Base-by-base conservation (phyloP, 805 yeast genomes). In the Saturnispora mendoncae region DNA sequence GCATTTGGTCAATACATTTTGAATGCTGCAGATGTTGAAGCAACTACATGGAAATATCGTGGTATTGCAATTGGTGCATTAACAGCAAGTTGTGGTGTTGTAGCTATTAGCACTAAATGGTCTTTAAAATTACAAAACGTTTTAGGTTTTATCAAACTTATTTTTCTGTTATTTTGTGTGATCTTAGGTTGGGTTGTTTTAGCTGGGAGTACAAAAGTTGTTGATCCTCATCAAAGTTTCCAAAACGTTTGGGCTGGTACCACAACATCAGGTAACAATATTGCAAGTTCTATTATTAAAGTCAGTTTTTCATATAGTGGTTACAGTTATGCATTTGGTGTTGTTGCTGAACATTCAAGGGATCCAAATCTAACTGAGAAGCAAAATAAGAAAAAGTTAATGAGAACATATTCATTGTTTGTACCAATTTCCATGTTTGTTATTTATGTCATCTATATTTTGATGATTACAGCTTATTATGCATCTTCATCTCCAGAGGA, bases 121-220 rank as follows among this genome's bases (percentile, higher is more conserved):
- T 92, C 92, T 43, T 70, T 84, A 41, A 70, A 71, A 46, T 58
- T 84, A 34, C 86, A 81, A 54, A 76, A 74, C 52, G 36, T 73
- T 12, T 62, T 84, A 41, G 94, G 94, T 44, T 50, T 78, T 15
- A 78, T 83, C 69, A 84, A 84, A 62, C 65, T 84, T 30, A 76
- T 69, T n/a, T 76, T 84, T 54, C 74, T 84, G 33, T 47, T 78
- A 7, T 73, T 84, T 56, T 81, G 84, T 44, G 67, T 81, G 8
- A 68, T 84, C 32, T 78, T 86, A 33, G 94, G 94, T 13, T 82
- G 87, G 84, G 88, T 81, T 13, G 86, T 86, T 1, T 67, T 84
- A 30, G 85, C 80, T 40, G 90, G 88, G 20, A 78, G 84, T 40
- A 68, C 78, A 39, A 68, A 46, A 33, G 51, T 45, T 17, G 34